A percentile compares a stretch with the other conserved stretches of the same genome.
phyloP scores from a whole-genome alignment of 441 rosid species.

The Adansonia grandidieri region DNA sequence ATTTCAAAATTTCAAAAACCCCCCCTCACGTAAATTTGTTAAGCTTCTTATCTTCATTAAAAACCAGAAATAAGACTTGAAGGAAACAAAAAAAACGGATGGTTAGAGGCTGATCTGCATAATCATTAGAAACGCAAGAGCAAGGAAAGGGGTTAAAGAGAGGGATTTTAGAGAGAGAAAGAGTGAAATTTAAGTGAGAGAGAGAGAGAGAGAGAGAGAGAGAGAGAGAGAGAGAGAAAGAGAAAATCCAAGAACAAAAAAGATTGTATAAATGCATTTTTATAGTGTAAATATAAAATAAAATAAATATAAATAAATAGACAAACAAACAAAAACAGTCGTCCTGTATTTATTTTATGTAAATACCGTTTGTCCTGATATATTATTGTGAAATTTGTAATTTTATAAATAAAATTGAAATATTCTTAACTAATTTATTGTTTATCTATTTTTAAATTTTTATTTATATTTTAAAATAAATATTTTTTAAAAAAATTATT shows the following conservation, averaged over 20 bases:
- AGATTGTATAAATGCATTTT: slow-evolving; percentile 4
- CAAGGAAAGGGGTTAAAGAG: neutral
- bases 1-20: slow-evolving; percentile 17
- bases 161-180: slow-evolving; percentile 25
- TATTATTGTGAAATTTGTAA: too few relatives aligned
- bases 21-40: slow-evolving; percentile 21
- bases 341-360: too few relatives aligned
- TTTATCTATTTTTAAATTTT: too few relatives aligned
- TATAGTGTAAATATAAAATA: neutral
- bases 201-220: neutral
- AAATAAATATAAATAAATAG: neutral
- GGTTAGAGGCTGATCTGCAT: slow-evolving; percentile 24
- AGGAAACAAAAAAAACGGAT: slow-evolving; percentile 1
- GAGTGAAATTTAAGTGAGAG: slow-evolving; percentile 21
- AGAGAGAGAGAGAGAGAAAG: neutral
- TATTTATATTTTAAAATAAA: too few relatives aligned
- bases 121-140: neutral
- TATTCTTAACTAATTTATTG: too few relatives aligned
- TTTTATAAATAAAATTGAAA: too few relatives aligned
- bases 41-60: slow-evolving; percentile 9
- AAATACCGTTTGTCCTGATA: too few relatives aligned
- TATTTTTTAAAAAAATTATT: too few relatives aligned
- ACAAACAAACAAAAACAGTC: neutral
- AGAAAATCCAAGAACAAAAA: neutral
- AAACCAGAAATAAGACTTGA: neutral